These are phyloP conservation scores for Trichoderma afroharzianum DNA, from an alignment of 2,329 filamentous ascomycete species.

Conservation along the genomic window DNA sequence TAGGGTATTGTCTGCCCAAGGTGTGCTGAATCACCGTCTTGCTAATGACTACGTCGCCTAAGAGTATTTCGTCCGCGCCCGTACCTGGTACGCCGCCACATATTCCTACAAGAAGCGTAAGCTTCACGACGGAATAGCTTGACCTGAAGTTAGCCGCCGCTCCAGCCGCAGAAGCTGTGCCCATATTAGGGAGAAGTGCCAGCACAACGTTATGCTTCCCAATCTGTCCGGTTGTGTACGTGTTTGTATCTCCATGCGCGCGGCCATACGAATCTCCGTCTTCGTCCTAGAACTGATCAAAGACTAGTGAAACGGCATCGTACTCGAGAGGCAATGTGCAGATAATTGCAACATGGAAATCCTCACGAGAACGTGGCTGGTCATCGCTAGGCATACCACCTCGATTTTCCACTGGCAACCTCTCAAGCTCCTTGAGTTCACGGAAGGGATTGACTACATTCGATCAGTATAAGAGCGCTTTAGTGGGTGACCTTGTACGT, in stretches of 20 bases:
- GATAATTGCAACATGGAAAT: neutral
- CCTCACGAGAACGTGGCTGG: neutral
- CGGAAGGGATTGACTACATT: neutral
- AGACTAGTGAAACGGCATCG: neutral
- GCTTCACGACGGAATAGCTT: neutral
- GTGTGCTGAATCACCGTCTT: neutral
- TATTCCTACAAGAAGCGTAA: neutral
- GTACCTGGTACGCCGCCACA: neutral
- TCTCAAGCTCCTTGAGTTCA: neutral
- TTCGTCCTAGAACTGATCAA: neutral
- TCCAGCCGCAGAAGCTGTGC: neutral
- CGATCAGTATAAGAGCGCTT: neutral
- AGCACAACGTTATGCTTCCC: neutral
- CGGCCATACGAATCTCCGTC: neutral
- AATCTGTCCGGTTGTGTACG: neutral
- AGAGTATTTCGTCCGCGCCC: neutral
- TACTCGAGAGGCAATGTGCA: neutral
- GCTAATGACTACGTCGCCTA: neutral
- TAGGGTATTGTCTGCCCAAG: neutral
- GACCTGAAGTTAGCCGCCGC: neutral
- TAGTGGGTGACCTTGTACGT: neutral
- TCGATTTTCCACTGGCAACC: neutral
- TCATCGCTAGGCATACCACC: neutral
- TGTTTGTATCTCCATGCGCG: neutral
- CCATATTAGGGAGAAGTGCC: neutral